Percentiles rank a stretch among this genome's conserved stretches.
phyloP scores from a whole-genome alignment of 2,329 filamentous ascomycete species.

The Penicillium psychrosexuale region DNA sequence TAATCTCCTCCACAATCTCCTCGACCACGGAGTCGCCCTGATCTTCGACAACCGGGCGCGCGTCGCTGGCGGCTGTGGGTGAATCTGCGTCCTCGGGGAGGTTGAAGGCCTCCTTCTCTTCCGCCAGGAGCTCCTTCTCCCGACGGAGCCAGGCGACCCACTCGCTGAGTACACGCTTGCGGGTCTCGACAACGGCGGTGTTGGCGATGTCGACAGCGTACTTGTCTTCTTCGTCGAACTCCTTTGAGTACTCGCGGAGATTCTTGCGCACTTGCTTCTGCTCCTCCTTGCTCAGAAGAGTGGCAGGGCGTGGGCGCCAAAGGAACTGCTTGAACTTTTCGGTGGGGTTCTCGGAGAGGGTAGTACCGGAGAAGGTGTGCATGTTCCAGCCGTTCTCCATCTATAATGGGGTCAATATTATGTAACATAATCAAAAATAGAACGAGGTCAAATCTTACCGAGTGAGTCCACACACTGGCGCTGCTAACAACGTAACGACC shows the following conservation, averaged over 20 bases:
- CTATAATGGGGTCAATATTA: constrained; percentile 47
- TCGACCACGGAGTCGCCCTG: constrained; percentile 78
- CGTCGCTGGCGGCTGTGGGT: constrained; percentile 49
- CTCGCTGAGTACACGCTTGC: constrained; percentile 77
- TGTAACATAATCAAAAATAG: constrained; percentile 6
- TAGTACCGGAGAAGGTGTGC: constrained; percentile 91
- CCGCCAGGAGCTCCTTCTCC: constrained; percentile 67
- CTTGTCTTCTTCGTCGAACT: constrained; percentile 92
- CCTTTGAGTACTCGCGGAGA: constrained; percentile 89
- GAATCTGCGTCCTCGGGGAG: constrained; percentile 65
- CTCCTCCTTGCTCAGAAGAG: constrained; percentile 92
- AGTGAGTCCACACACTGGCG: constrained; percentile 92
- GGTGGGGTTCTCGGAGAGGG: constrained; percentile 82
- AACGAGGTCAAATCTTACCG: constrained; percentile 58
- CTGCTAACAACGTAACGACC: constrained; percentile 92
- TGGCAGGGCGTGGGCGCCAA: constrained; percentile 88
- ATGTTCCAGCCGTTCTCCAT: constrained; percentile 99
- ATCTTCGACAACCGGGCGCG: constrained; percentile 57
- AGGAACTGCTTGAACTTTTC: constrained; percentile 98
- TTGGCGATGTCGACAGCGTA: constrained; percentile 93
- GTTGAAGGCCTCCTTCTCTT: constrained; percentile 67
- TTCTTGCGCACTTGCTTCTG: constrained; percentile 98
- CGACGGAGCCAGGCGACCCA: constrained; percentile 81
- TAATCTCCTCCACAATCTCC: constrained; percentile 80
- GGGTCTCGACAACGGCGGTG: constrained; percentile 84